phyloP scores from a whole-genome alignment of 352 stramenopile species.

The Globisporangium yorkense region DNA sequence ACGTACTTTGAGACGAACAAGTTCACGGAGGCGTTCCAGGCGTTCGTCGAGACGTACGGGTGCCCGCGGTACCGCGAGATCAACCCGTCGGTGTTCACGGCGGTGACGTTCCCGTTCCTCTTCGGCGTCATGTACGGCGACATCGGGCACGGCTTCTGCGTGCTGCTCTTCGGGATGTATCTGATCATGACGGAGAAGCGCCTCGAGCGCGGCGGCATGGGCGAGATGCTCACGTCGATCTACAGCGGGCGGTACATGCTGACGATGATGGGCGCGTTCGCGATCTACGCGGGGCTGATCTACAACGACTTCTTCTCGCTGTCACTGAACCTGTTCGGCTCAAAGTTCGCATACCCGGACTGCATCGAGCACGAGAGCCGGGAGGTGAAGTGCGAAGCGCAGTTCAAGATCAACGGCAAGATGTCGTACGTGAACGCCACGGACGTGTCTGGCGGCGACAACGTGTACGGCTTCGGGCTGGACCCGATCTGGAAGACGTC shows the following conservation, averaged over 20 bases:
- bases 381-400: conserved; percentile 56
- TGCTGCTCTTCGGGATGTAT: conserved; percentile 93
- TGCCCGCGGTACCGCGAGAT: conserved; percentile 97
- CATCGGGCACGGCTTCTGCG: conserved; percentile 95
- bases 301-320: conserved; percentile 99
- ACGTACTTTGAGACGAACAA: conserved; percentile 99
- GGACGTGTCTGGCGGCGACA: conserved; percentile 63
- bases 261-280: conserved; percentile 98
- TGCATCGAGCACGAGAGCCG: conserved; percentile 51
- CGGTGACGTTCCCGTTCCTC: conserved; percentile 99
- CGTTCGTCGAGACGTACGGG: conserved; percentile 99
- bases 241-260: conserved; percentile 97
- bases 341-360: conserved; percentile 90
- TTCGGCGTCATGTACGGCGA: conserved; percentile 99
- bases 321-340: conserved; percentile 95
- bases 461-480: conserved; percentile 97
- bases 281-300: conserved; percentile 96
- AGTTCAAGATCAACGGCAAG: conserved; percentile 73
- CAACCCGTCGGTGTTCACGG: conserved; percentile 98
- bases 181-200: conserved; percentile 93
- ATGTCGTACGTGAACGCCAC: conserved; percentile 72
- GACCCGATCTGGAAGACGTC: conserved; percentile 98
- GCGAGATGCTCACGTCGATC: conserved; percentile 90
- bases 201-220: conserved; percentile 73
- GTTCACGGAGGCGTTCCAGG: conserved; percentile 98